A percentile compares a stretch with the other conserved stretches of the same genome.
phyloP scores from a whole-genome alignment of 2,329 filamentous ascomycete species.

The Pyrenochaeta sp. region DNA sequence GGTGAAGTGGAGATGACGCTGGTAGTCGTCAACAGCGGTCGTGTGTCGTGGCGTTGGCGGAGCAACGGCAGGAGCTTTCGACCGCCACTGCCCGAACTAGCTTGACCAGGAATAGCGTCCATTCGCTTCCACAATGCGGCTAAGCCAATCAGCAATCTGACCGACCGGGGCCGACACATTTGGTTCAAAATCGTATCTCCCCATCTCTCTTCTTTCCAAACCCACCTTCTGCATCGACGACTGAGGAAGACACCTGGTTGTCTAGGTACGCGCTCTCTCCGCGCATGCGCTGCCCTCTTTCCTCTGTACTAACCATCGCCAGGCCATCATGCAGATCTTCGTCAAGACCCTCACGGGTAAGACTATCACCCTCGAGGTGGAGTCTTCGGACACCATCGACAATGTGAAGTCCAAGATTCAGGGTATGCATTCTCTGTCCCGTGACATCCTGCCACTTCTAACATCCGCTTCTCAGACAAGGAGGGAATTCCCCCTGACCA shows the following conservation, averaged over 20 bases:
- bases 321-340: slow-evolving; percentile 59
- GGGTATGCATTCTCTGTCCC: slow-evolving; percentile 54
- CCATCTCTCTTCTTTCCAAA: slow-evolving; percentile 24
- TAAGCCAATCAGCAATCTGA: no score
- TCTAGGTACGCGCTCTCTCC: slow-evolving; percentile 58
- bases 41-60: no score
- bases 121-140: no score
- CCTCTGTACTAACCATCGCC: slow-evolving; percentile 20
- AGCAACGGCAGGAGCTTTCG: no score
- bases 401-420: slow-evolving; percentile 99
- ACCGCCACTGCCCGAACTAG: slow-evolving; percentile 9
- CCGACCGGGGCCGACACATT: slow-evolving; percentile 18
- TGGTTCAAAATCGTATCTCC: slow-evolving; percentile 24
- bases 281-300: not conserved
- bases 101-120: no score
- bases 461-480: slow-evolving; percentile 83
- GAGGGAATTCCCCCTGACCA: slow-evolving; percentile 99
- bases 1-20: slow-evolving; percentile 36
- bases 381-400: slow-evolving; percentile 99
- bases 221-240: slow-evolving; percentile 54
- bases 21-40: no score
- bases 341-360: slow-evolving; percentile 88
- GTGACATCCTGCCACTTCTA: slow-evolving; percentile 18
- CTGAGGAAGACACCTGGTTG: slow-evolving; percentile 67
- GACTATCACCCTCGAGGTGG: slow-evolving; percentile 99